Evolutionary conservation across 108 stramenopile species (phyloP).

Genomic region (Fragilariopsis cylindrus): DNA sequence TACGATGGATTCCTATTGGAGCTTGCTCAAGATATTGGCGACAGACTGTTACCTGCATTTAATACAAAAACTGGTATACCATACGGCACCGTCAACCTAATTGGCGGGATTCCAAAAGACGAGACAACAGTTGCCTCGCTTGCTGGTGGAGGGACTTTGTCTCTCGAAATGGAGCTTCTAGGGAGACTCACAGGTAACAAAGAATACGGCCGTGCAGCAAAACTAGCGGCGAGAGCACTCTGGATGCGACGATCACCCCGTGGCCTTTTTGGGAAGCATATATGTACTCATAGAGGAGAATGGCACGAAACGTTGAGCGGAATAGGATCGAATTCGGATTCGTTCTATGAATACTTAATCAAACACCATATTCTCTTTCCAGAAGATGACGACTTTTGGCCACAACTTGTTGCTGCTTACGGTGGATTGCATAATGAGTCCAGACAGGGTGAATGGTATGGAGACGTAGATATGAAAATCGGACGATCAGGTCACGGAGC

Average conservation of each 20-base stretch:
- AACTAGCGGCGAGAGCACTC: conserved; percentile 69
- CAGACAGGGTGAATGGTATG: conserved; percentile 90
- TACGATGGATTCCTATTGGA: conserved; percentile 83
- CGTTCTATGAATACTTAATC: conserved; percentile 92
- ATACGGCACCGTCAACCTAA: conserved; percentile 91
- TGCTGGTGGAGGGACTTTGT: conserved; percentile 88
- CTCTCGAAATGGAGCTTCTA: conserved; percentile 85
- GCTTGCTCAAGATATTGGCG: conserved; percentile 81
- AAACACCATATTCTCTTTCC: conserved; percentile 85
- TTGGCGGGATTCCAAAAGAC: conserved; percentile 76
- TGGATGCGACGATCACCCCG: conserved; percentile 65
- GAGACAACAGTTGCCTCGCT: conserved; percentile 87
- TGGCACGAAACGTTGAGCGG: conserved; percentile 91
- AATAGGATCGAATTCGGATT: conserved; percentile 92
- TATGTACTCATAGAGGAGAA: conserved; percentile 73
- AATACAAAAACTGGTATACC: conserved; percentile 91
- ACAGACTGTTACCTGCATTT: conserved; percentile 84
- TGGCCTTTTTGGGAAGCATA: conserved; percentile 90
- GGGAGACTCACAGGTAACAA: conserved; percentile 79
- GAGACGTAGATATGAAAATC: conserved; percentile 79
- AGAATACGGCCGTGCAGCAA: conserved; percentile 72
- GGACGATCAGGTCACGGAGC: conserved; percentile 37
- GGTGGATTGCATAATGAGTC: conserved; percentile 64
- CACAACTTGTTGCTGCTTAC: conserved; percentile 71
- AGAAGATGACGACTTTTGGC: conserved; percentile 85